phyloP scores from a whole-genome alignment of 768 basidiomycete species.

The Tricholoma bakamatsutake region DNA sequence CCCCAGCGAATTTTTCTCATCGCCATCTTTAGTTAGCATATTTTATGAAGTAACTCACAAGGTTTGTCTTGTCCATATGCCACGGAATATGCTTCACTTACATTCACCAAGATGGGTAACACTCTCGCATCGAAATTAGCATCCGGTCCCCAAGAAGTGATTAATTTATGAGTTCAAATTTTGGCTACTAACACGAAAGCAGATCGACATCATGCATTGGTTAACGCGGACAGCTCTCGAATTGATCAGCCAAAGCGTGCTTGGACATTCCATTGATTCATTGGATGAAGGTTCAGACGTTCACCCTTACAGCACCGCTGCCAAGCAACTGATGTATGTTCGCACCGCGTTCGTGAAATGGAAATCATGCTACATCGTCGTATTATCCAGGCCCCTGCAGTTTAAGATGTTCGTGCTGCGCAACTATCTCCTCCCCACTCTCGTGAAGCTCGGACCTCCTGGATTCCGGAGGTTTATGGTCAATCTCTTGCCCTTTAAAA shows the following conservation, averaged over 20 bases:
- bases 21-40: constrained; percentile 6
- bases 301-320: constrained; percentile 21
- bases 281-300: constrained; percentile 17
- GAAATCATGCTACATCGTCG: background rate
- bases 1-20: background rate
- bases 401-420: constrained; percentile 10
- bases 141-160: too few species aligned
- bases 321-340: constrained; percentile 22
- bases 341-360: background rate
- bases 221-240: constrained; percentile 25
- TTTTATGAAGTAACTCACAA: constrained; percentile 9
- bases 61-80: too few species aligned
- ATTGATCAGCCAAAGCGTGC: constrained; percentile 24
- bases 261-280: constrained; percentile 26
- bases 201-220: constrained; percentile 24
- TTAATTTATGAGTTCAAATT: too few species aligned
- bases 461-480: constrained; percentile 27
- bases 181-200: background rate
- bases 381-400: background rate
- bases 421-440: constrained; percentile 19
- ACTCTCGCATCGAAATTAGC: too few species aligned
- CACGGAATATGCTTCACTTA: too few species aligned
- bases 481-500: constrained; percentile 22
- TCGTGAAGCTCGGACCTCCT: constrained; percentile 26
- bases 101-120: too few species aligned